phyloP scores from a whole-genome alignment of 371 early-diverging fungal genomes.

The Syncephalis fuscata region DNA sequence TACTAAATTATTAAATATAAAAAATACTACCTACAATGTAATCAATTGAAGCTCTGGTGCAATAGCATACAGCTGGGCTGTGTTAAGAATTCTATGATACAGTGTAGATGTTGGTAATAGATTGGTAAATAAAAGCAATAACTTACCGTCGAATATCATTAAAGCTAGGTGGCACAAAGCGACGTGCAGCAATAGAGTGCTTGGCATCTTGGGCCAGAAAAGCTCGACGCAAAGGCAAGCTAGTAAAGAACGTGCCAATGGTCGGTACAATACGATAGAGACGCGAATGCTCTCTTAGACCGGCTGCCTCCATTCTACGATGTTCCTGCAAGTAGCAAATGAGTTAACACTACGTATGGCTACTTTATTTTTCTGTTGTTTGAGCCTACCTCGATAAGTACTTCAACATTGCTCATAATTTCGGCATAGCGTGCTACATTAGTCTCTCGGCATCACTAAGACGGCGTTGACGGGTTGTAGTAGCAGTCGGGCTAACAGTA shows the following conservation, averaged over 20 bases:
- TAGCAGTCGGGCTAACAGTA: constrained; percentile 8
- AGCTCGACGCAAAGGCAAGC: constrained; percentile 44
- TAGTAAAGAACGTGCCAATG: constrained; percentile 60
- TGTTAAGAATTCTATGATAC: constrained; percentile 43
- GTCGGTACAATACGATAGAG: constrained; percentile 51
- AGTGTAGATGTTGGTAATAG: background rate
- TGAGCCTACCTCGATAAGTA: constrained; percentile 27
- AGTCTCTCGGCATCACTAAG: constrained; percentile 6
- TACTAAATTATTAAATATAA: background rate
- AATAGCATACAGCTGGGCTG: constrained; percentile 49
- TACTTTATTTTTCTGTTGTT: no score
- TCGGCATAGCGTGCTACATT: constrained; percentile 43
- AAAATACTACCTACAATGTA: constrained; percentile 31
- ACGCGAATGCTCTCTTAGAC: constrained; percentile 47
- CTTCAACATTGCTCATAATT: constrained; percentile 49
- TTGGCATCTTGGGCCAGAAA: constrained; percentile 37
- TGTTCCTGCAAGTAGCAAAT: background rate
- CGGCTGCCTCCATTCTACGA: constrained; percentile 5
- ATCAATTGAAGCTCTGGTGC: constrained; percentile 29
- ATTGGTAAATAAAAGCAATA: background rate
- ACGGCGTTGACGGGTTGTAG: background rate
- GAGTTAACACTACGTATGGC: no score
- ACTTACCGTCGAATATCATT: constrained; percentile 55
- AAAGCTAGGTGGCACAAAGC: constrained; percentile 66
- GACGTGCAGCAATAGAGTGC: constrained; percentile 44